phyloP scores from a whole-genome alignment of 345 rosid genomes.

The Citrus trifoliata region DNA sequence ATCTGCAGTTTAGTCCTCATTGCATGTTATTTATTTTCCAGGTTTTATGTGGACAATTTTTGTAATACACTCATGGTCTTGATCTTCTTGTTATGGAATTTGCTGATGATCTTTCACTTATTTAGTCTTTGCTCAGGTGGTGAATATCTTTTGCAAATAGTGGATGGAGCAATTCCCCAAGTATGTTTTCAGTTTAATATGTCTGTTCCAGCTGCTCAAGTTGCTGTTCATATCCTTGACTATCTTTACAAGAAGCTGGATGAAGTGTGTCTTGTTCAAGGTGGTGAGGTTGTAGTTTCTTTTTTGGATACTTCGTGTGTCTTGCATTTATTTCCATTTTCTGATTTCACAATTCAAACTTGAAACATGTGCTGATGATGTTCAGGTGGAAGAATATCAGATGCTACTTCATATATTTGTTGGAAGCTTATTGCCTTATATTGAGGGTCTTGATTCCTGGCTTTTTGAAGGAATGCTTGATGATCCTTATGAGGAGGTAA shows the following conservation, averaged over 20 bases:
- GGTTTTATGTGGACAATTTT: not conserved
- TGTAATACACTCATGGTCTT: not conserved
- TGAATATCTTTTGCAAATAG: slow-evolving; percentile 68
- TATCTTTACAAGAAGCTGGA: slow-evolving; percentile 74
- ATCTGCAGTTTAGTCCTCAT: not conserved
- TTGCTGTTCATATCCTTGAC: slow-evolving; percentile 68
- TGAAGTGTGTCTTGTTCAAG: slow-evolving; percentile 79
- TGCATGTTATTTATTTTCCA: not conserved
- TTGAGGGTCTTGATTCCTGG: slow-evolving; percentile 87
- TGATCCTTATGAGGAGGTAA: slow-evolving; percentile 95
- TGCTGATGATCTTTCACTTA: slow-evolving; percentile 34
- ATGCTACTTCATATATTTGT: slow-evolving; percentile 80
- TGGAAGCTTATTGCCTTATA: slow-evolving; percentile 71
- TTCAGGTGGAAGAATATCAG: slow-evolving; percentile 77
- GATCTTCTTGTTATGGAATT: slow-evolving; percentile 17
- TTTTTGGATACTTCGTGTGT: slow-evolving; percentile 8
- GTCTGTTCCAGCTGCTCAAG: slow-evolving; percentile 56
- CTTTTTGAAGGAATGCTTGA: slow-evolving; percentile 82
- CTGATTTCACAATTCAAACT: slow-evolving; percentile 8
- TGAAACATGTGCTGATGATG: slow-evolving; percentile 22
- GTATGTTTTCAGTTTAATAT: slow-evolving; percentile 46
- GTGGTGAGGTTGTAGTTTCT: slow-evolving; percentile 79
- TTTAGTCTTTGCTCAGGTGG: slow-evolving; percentile 68
- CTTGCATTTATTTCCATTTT: slow-evolving; percentile 9
- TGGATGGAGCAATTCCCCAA: slow-evolving; percentile 64